phyloP scores from a whole-genome alignment of 805 yeast species.

The Sugiyamaella marilandica region DNA sequence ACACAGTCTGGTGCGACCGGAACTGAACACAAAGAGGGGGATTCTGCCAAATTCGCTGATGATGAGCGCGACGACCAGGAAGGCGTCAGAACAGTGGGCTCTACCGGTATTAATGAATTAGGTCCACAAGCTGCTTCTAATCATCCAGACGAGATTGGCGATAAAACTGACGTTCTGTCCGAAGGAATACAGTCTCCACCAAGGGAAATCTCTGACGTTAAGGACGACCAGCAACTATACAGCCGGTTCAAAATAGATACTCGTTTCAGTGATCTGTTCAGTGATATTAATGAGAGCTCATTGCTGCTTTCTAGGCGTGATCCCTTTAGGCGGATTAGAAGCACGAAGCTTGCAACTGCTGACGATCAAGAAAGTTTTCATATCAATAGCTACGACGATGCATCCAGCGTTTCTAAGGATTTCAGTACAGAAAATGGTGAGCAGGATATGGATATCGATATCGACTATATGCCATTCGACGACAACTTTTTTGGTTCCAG shows the following conservation, averaged over 20 bases:
- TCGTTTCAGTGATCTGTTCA: slow-evolving; percentile 8
- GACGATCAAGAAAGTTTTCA: not conserved
- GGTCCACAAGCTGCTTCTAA: too few relatives aligned
- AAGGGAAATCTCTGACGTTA: too few relatives aligned
- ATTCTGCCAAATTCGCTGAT: too few relatives aligned
- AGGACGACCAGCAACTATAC: not conserved
- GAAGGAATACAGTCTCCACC: too few relatives aligned
- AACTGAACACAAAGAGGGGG: too few relatives aligned
- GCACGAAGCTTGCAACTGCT: not conserved
- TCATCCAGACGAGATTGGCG: too few relatives aligned
- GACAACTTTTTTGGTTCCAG: not conserved
- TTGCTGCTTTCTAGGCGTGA: not conserved
- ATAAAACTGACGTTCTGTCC: too few relatives aligned
- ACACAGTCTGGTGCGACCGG: too few relatives aligned
- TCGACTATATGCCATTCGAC: not conserved
- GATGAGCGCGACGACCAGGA: too few relatives aligned
- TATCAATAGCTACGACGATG: not conserved
- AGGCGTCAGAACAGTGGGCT: too few relatives aligned
- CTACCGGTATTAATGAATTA: too few relatives aligned
- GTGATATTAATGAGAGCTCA: not conserved
- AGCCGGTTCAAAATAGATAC: slow-evolving; percentile 4
- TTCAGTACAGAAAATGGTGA: not conserved
- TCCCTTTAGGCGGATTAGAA: not conserved
- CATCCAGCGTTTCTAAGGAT: not conserved
- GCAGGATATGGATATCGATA: not conserved